Evolutionary conservation across 495 filamentous ascomycete species (phyloP).

Genomic region (Aspergillus nanangensis): DNA sequence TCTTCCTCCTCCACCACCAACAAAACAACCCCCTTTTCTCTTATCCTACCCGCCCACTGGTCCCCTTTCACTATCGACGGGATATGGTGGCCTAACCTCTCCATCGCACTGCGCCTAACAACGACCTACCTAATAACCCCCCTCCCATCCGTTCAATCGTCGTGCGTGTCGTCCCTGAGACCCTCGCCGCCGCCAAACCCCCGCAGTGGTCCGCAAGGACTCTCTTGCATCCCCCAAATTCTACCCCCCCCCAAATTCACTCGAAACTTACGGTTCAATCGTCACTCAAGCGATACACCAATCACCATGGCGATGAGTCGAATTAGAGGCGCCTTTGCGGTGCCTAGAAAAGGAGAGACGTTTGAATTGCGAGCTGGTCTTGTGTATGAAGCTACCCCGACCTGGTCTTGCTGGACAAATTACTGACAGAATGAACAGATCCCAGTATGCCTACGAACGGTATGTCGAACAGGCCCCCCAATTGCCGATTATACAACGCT

Average conservation of each 20-base stretch:
- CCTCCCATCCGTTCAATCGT: no score
- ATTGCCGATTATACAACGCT: no score
- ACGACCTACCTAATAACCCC: no score
- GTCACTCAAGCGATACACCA: conserved; percentile 37
- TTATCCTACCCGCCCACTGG: no score
- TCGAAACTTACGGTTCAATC: conserved; percentile 47
- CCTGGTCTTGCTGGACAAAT: conserved; percentile 7
- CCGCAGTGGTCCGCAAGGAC: conserved; percentile 33
- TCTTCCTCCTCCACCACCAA: no score
- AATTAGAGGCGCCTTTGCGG: conserved; percentile 88
- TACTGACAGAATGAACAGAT: conserved; percentile 44
- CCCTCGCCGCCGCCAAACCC: conserved; percentile 26
- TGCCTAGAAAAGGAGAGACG: conserved; percentile 94
- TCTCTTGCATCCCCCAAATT: conserved; percentile 15
- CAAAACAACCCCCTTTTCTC: no score
- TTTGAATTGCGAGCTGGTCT: conserved; percentile 95
- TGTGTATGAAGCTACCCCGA: conserved; percentile 51
- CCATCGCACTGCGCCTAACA: no score
- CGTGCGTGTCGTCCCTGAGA: conserved; percentile 26
- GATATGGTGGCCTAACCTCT: no score
- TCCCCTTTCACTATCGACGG: no score
- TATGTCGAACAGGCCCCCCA: conserved; percentile 26
- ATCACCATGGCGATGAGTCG: conserved; percentile 85
- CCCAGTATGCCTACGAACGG: conserved; percentile 98
- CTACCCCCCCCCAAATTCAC: conserved; percentile 14